A percentile compares a stretch with the other conserved stretches of the same genome.
Evolutionary conservation across 2,329 filamentous ascomycete species (phyloP).

Genomic region (Pseudohalonectria lignicola): DNA sequence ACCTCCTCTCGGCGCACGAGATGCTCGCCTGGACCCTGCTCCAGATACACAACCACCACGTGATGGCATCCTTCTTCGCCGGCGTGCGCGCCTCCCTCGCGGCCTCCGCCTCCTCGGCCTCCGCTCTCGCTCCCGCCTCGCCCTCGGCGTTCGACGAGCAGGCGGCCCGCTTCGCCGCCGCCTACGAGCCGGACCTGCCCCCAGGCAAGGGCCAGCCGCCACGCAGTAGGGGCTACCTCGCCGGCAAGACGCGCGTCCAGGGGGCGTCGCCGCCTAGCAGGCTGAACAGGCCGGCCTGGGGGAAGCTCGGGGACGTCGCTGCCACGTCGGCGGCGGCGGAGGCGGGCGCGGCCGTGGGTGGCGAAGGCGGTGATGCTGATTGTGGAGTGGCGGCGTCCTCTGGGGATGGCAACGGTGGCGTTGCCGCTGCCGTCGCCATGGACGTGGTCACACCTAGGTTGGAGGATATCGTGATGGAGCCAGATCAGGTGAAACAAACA

Average conservation of each 20-base stretch:
- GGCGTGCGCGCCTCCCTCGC: slow-evolving; percentile 55
- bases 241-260: slow-evolving; percentile 51
- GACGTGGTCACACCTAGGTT: no score
- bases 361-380: not conserved
- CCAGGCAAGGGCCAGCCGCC: slow-evolving; percentile 72
- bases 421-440: no score
- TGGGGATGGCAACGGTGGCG: no score
- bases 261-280: slow-evolving; percentile 18
- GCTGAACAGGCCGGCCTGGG: slow-evolving; percentile 60
- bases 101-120: no score
- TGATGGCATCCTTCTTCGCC: slow-evolving; percentile 63
- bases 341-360: not conserved
- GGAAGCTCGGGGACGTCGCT: slow-evolving; percentile 25
- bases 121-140: no score
- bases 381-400: no score
- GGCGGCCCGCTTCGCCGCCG: slow-evolving; percentile 26
- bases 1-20: slow-evolving; percentile 81
- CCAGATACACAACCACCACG: slow-evolving; percentile 80
- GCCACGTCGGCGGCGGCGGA: not conserved
- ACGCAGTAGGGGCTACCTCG: slow-evolving; percentile 71
- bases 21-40: slow-evolving; percentile 94
- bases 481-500: no score
- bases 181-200: slow-evolving; percentile 64
- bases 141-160: slow-evolving; percentile 46
- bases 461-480: no score